Evolutionary conservation across 805 yeast species (phyloP).

Genomic region (Candida suzukii): DNA sequence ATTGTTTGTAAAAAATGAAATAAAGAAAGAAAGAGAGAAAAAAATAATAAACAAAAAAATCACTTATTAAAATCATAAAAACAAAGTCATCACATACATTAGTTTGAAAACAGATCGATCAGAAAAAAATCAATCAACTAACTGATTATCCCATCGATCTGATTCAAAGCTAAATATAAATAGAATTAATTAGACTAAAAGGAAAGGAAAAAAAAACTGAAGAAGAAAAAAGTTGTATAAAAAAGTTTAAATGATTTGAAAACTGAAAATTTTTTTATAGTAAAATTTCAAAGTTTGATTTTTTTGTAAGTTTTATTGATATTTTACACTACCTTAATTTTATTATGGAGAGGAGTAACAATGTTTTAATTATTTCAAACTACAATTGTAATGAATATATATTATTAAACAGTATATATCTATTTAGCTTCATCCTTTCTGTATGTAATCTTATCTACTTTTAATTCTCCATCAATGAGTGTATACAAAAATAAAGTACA

Average conservation of each 20-base stretch:
- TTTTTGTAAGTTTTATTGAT: too few species aligned
- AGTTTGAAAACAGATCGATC: neutral
- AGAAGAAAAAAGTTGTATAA: neutral
- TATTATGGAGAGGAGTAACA: too few species aligned
- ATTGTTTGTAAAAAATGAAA: neutral
- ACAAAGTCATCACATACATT: neutral
- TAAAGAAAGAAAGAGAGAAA: too few species aligned
- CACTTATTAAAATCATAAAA: neutral
- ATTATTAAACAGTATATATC: too few species aligned
- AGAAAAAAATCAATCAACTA: neutral
- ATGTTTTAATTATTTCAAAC: too few species aligned
- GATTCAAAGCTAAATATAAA: too few species aligned
- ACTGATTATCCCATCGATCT: neutral
- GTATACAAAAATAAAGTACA: constrained; percentile 86
- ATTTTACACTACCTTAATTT: too few species aligned
- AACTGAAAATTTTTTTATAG: neutral
- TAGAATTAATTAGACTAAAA: too few species aligned
- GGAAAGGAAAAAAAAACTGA: neutral
- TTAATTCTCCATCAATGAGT: constrained; percentile 70
- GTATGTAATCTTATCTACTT: constrained; percentile 80
- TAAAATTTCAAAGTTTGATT: too few species aligned
- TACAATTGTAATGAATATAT: too few species aligned
- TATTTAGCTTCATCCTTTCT: constrained; percentile 34
- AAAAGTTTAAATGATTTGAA: neutral
- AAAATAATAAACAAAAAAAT: neutral